These are phyloP conservation scores for Exophiala mesophila DNA, from an alignment of 2,329 filamentous ascomycete genomes.

Conservation along the genomic window DNA sequence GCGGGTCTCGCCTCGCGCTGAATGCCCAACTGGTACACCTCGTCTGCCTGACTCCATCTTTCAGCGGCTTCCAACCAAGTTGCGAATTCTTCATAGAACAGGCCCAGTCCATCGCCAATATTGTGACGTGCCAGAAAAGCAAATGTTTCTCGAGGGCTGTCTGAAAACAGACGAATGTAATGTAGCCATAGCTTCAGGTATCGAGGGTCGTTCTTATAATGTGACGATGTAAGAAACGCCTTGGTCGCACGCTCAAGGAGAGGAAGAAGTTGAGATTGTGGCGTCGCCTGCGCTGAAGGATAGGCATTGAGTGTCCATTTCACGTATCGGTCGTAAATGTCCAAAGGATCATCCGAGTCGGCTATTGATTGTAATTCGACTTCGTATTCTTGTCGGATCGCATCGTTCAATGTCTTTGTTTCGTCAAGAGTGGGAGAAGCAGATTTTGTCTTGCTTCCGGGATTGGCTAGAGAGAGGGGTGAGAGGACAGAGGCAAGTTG, in stretches of 20 bases:
- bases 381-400: slow-evolving; percentile 78
- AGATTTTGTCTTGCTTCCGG: slow-evolving; percentile 30
- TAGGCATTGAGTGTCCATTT: slow-evolving; percentile 96
- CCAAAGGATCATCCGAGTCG: slow-evolving; percentile 91
- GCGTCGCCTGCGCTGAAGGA: slow-evolving; percentile 85
- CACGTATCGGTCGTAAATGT: slow-evolving; percentile 93
- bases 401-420: slow-evolving; percentile 72
- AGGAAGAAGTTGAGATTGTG: slow-evolving; percentile 81
- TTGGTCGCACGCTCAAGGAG: slow-evolving; percentile 91
- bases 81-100: slow-evolving; percentile 97
- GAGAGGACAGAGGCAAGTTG: slow-evolving; percentile 75
- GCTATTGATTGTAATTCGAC: slow-evolving; percentile 70
- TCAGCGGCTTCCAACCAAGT: slow-evolving; percentile 82
- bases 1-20: slow-evolving; percentile 80
- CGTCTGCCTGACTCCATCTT: slow-evolving; percentile 85
- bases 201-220: slow-evolving; percentile 92
- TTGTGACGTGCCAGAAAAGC: slow-evolving; percentile 83
- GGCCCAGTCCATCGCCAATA: slow-evolving; percentile 78
- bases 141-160: slow-evolving; percentile 88
- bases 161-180: slow-evolving; percentile 89
- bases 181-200: slow-evolving; percentile 92
- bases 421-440: slow-evolving; percentile 57
- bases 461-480: slow-evolving; percentile 45
- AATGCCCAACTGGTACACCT: slow-evolving; percentile 86
- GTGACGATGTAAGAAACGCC: slow-evolving; percentile 72